These are phyloP conservation scores for Metahyphopichia silvanorum DNA, from an alignment of 805 yeast genomes.

Conservation along the genomic window DNA sequence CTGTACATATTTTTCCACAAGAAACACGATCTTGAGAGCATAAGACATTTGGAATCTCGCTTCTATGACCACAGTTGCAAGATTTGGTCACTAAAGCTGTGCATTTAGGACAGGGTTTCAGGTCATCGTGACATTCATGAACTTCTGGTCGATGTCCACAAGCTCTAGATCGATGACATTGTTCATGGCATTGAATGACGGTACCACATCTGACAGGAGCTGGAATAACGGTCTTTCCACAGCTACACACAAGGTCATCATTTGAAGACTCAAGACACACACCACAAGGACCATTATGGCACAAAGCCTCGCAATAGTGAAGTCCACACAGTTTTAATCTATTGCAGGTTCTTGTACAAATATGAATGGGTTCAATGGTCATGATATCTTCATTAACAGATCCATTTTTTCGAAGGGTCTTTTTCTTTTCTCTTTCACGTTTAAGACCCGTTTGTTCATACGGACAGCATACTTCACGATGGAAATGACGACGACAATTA, in stretches of 20 bases:
- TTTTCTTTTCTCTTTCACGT: constrained; percentile 52
- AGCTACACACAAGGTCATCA: constrained; percentile 74
- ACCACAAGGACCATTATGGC: constrained; percentile 78
- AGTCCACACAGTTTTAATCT: constrained; percentile 55
- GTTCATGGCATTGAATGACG: constrained; percentile 56
- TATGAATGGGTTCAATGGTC: constrained; percentile 67
- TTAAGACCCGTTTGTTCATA: constrained; percentile 59
- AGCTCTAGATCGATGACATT: constrained; percentile 51
- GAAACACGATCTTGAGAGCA: constrained; percentile 69
- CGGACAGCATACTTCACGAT: constrained; percentile 65
- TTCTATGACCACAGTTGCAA: constrained; percentile 60
- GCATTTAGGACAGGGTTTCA: constrained; percentile 70
- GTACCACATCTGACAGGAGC: constrained; percentile 91
- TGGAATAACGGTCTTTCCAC: constrained; percentile 72
- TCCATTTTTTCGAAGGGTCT: constrained; percentile 46
- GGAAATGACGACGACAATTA: constrained; percentile 80
- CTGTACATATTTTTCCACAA: constrained; percentile 47
- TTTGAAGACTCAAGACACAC: constrained; percentile 80
- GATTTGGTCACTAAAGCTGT: constrained; percentile 51
- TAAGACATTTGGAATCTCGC: constrained; percentile 54
- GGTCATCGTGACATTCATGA: constrained; percentile 75
- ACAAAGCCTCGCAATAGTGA: constrained; percentile 66
- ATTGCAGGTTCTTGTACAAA: constrained; percentile 67
- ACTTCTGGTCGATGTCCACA: constrained; percentile 74
- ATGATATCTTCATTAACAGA: constrained; percentile 48